These are phyloP conservation scores for Davidsoniella australis DNA, from an alignment of 2,329 filamentous ascomycete genomes.

Conservation along the genomic window DNA sequence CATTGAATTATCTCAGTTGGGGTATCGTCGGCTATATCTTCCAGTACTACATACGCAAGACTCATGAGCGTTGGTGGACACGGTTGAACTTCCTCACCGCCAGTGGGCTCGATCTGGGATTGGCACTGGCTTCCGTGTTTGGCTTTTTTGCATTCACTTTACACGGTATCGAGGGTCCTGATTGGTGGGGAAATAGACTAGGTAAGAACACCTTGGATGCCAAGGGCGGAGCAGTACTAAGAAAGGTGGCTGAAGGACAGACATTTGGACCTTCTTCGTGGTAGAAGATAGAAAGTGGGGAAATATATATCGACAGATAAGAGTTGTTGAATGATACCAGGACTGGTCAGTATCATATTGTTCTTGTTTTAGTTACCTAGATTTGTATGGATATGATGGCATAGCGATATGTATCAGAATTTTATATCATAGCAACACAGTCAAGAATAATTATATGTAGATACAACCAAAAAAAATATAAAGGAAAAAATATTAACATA, in stretches of 20 bases:
- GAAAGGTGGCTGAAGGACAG: constrained; percentile 32
- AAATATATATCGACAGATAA: not conserved
- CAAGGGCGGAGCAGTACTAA: constrained; percentile 39
- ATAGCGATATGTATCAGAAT: too few relatives aligned
- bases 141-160: constrained; percentile 56
- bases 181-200: constrained; percentile 53
- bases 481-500: not conserved
- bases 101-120: constrained; percentile 50
- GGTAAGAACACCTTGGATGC: constrained; percentile 45
- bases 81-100: constrained; percentile 57
- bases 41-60: constrained; percentile 49
- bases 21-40: constrained; percentile 53
- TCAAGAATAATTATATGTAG: not conserved
- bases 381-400: too few relatives aligned
- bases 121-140: constrained; percentile 48
- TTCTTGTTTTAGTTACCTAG: not conserved
- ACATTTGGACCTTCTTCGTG: constrained; percentile 44
- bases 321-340: too few relatives aligned
- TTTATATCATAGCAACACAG: not conserved
- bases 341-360: not conserved
- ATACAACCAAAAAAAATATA: not conserved
- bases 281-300: constrained; percentile 18
- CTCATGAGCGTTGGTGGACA: constrained; percentile 53
- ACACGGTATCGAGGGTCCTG: constrained; percentile 40
- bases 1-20: constrained; percentile 61